Percentiles rank a stretch among this genome's conserved stretches.
Evolutionary conservation across 805 yeast genomes (phyloP).

Genomic region (Candida sonorensis): DNA sequence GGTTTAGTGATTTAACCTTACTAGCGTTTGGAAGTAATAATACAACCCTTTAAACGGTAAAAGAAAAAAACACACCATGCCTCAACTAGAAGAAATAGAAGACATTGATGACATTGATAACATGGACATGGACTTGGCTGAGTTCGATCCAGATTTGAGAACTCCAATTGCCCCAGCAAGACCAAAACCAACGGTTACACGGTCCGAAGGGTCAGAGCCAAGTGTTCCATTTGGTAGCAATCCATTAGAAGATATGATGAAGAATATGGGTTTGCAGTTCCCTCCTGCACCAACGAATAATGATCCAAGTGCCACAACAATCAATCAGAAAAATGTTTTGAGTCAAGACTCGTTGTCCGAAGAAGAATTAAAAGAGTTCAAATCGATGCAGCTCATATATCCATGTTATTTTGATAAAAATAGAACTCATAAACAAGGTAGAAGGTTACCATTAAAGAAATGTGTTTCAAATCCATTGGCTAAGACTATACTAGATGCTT

Average conservation of each 20-base stretch:
- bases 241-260: constrained; percentile 24
- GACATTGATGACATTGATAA: constrained; percentile 85
- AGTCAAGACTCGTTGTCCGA: constrained; percentile 31
- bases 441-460: constrained; percentile 61
- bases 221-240: constrained; percentile 7
- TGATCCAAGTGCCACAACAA: constrained; percentile 7
- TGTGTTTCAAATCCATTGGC: constrained; percentile 90
- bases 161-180: constrained; percentile 67
- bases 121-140: constrained; percentile 89
- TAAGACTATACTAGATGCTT: constrained; percentile 72
- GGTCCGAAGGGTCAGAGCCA: constrained; percentile 47
- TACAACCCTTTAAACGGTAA: too few species aligned
- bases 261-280: constrained; percentile 24
- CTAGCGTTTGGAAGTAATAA: too few species aligned
- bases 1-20: too few species aligned
- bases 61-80: constrained; percentile 39
- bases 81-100: constrained; percentile 62
- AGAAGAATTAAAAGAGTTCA: constrained; percentile 58
- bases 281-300: constrained; percentile 20
- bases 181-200: constrained; percentile 50
- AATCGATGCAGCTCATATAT: constrained; percentile 67
- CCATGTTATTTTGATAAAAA: constrained; percentile 88
- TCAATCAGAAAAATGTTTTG: constrained; percentile 10
- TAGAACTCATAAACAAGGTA: constrained; percentile 72
- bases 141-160: constrained; percentile 65